Conservation (phyloP, 768 basidiomycete species). For the Postia placenta region DNA sequence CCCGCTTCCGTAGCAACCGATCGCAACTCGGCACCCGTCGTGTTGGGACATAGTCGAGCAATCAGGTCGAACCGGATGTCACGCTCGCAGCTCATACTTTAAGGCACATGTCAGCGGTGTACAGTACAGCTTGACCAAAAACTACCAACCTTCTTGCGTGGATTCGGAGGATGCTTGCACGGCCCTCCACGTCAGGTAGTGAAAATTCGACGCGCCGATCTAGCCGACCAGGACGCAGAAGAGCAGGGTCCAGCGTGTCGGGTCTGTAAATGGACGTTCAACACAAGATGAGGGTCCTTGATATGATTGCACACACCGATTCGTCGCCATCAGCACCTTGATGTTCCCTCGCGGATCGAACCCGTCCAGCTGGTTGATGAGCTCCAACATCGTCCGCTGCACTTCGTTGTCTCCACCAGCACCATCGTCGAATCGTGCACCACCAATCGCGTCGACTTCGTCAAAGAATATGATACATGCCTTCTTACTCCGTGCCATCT, state of each 20-base stretch:
- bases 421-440: slow-evolving; percentile 96
- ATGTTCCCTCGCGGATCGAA: slow-evolving; percentile 99
- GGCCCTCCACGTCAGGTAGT: slow-evolving; percentile 90
- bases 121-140: not conserved
- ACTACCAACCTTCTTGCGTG: slow-evolving; percentile 80
- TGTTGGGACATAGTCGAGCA: slow-evolving; percentile 94
- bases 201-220: slow-evolving; percentile 98
- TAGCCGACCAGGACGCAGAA: slow-evolving; percentile 91
- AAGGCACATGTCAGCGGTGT: slow-evolving; percentile 7
- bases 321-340: slow-evolving; percentile 99
- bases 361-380: slow-evolving; percentile 98
- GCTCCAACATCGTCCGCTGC: slow-evolving; percentile 97
- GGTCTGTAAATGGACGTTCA: slow-evolving; percentile 47
- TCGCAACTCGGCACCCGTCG: slow-evolving; percentile 96
- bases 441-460: slow-evolving; percentile 97
- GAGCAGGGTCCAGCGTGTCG: slow-evolving; percentile 95
- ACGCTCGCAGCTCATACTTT: slow-evolving; percentile 95
- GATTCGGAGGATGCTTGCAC: slow-evolving; percentile 94
- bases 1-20: slow-evolving; percentile 98
- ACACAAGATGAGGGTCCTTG: not conserved
- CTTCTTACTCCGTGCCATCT: slow-evolving; percentile 98
- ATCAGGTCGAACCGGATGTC: slow-evolving; percentile 98
- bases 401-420: slow-evolving; percentile 99
- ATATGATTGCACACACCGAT: slow-evolving; percentile 52
- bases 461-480: slow-evolving; percentile 99